Base-by-base conservation (phyloP, 1,139 yeast species). In the Lodderomyces orthopsilosis region DNA sequence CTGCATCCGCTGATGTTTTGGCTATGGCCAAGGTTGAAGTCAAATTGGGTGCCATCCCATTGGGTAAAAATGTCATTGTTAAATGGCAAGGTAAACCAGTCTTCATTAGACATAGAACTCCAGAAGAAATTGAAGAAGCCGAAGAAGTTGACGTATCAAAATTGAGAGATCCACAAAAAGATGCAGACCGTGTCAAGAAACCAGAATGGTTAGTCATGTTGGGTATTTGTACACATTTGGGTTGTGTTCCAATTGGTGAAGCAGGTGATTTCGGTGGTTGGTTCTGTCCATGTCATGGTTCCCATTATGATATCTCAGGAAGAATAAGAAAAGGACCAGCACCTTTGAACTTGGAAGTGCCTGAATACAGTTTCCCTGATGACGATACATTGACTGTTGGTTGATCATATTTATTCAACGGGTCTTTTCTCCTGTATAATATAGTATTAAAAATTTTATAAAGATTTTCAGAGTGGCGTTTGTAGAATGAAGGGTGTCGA, bases 251-350 rank as follows among this genome's bases (percentile, higher is more conserved):
- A 57, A 94, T 94, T 65, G 98, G 99, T 68, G 98, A 94, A 76
- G 87, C 98, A 53, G 99, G 99, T 75, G 99, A 94, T 72, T 94
- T 82, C 61, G 98, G 97, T 68, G 98, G 98, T 66, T 94, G 98
- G 98, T 94, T 94, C 93, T 94, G 99, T 75, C 99, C 99, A 55
- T 94, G 98, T 78, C 99, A 94, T 79, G 99, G 98, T 81, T 93
- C 98, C 67, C 98, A 94, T 74, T 94, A 94, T 75, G 98, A 94
- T 76, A 94, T 94, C 75, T 85, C 98, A 53, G 99, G 99, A 70
- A 93, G 99, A 85, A 93, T 94, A 69, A 89, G 99, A 85, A 93
- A 84, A 77, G 99, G 99, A 59, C 99, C 99, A 61, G 99, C 99
- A 67, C 99, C 99, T 65, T 82, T 90, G 71, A 93, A 93, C 81